Evolutionary conservation across 1,139 yeast species (phyloP).

Genomic region (Hansenula lynferdii): DNA sequence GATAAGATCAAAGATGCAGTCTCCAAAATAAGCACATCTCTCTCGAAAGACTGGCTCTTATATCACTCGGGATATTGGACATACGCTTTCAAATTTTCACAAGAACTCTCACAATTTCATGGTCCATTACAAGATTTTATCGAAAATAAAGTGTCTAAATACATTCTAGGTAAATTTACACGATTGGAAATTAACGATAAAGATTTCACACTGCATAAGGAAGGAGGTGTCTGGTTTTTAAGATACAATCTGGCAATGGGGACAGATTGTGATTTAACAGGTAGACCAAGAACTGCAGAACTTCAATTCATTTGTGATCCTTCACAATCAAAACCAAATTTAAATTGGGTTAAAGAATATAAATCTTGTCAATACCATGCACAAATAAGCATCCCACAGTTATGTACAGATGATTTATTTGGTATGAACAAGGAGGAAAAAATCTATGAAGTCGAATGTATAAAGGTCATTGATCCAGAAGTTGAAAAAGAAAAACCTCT

Average conservation of each 20-base stretch:
- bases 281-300: conserved; percentile 54
- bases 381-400: conserved; percentile 49
- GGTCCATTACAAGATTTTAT: conserved; percentile 16
- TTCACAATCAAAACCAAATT: conserved; percentile 23
- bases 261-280: conserved; percentile 68
- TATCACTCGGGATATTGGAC: conserved; percentile 57
- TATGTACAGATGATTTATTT: conserved; percentile 54
- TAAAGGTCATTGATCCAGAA: conserved; percentile 22
- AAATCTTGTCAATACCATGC: conserved; percentile 70
- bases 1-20: not conserved
- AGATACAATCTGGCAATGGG: conserved; percentile 58
- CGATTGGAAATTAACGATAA: conserved; percentile 19
- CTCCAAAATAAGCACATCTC: conserved; percentile 21
- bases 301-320: conserved; percentile 67
- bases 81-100: conserved; percentile 52
- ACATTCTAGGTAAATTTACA: conserved; percentile 39
- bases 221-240: conserved; percentile 38
- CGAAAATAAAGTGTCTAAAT: conserved; percentile 19
- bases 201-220: conserved; percentile 21
- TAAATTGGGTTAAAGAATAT: conserved; percentile 53
- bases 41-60: conserved; percentile 28
- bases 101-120: conserved; percentile 56
- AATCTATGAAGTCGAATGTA: conserved; percentile 40
- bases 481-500: not conserved
- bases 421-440: conserved; percentile 33